Percentiles rank a stretch among this genome's conserved stretches.
Conservation (phyloP, 345 rosid species). For the Lepidium didymum region DNA sequence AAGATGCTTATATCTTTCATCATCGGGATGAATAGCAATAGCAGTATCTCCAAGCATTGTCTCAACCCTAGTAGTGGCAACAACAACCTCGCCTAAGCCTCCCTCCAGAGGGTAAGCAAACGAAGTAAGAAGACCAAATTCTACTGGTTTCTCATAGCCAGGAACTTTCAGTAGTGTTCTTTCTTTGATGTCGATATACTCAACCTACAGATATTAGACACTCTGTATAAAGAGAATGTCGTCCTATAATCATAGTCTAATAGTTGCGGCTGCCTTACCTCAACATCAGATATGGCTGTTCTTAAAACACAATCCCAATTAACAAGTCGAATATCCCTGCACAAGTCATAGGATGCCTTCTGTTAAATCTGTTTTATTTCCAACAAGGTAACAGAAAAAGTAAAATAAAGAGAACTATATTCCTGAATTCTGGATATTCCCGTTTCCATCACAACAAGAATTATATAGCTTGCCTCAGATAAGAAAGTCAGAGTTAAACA, state of each 20-base stretch:
- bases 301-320: constrained; percentile 85
- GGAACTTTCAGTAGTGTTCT: constrained; percentile 59
- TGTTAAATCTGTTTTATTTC: background rate
- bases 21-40: constrained; percentile 88
- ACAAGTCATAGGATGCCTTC: constrained; percentile 9
- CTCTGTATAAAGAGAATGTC: constrained; percentile 16
- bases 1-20: constrained; percentile 71
- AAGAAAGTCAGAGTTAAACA: background rate
- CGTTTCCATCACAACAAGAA: background rate
- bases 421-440: background rate
- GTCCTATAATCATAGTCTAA: constrained; percentile 1
- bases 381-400: background rate
- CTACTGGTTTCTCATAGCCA: constrained; percentile 77
- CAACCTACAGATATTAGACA: constrained; percentile 52
- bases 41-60: constrained; percentile 99
- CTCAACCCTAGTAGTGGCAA: constrained; percentile 96
- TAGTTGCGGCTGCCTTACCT: constrained; percentile 40
- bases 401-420: background rate
- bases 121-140: constrained; percentile 85
- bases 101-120: constrained; percentile 89
- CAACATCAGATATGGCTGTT: constrained; percentile 89
- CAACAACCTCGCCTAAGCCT: constrained; percentile 77
- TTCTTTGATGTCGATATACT: constrained; percentile 68
- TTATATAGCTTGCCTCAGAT: background rate
- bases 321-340: constrained; percentile 78